Percentiles rank a stretch among this genome's conserved stretches.
These are phyloP conservation scores for Solanum clarkiae DNA, from an alignment of 257 asterid genomes.

Conservation along the genomic window DNA sequence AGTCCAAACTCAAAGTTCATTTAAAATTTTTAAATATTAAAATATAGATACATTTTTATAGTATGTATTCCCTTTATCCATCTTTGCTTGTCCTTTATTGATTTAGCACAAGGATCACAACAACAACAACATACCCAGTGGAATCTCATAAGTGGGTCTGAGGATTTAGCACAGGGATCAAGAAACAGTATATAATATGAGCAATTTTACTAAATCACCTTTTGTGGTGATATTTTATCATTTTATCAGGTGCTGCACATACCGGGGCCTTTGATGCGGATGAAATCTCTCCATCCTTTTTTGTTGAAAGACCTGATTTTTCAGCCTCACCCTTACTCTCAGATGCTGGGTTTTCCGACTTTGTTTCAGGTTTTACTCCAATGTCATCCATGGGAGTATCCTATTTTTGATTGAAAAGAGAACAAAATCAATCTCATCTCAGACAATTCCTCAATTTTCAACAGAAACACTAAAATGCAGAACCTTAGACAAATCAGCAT, in stretches of 20 bases:
- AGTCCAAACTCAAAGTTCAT: no score
- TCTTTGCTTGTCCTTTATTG: no score
- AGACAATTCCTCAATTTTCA: not conserved
- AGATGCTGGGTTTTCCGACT: slow-evolving; percentile 32
- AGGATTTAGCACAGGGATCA: no score
- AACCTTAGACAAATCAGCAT: slow-evolving; percentile 68
- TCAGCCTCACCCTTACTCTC: slow-evolving; percentile 53
- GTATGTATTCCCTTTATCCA: no score
- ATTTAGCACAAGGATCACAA: no score
- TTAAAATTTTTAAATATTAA: no score
- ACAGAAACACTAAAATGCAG: not conserved
- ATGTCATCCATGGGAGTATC: slow-evolving; percentile 21
- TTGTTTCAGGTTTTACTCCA: slow-evolving; percentile 38
- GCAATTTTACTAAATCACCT: no score
- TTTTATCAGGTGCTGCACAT: slow-evolving; percentile 12
- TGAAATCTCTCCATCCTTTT: slow-evolving; percentile 49
- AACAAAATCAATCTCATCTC: not conserved
- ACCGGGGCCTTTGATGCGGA: slow-evolving; percentile 46
- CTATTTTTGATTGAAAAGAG: slow-evolving; percentile 18
- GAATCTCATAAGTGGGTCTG: no score
- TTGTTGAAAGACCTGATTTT: slow-evolving; percentile 32
- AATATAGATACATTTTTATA: no score
- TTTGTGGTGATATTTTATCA: not conserved
- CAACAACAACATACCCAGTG: no score
- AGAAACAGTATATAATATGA: no score